Evolutionary conservation across 108 stramenopile genomes (phyloP).

Genomic region (Skeletonema marinoi): DNA sequence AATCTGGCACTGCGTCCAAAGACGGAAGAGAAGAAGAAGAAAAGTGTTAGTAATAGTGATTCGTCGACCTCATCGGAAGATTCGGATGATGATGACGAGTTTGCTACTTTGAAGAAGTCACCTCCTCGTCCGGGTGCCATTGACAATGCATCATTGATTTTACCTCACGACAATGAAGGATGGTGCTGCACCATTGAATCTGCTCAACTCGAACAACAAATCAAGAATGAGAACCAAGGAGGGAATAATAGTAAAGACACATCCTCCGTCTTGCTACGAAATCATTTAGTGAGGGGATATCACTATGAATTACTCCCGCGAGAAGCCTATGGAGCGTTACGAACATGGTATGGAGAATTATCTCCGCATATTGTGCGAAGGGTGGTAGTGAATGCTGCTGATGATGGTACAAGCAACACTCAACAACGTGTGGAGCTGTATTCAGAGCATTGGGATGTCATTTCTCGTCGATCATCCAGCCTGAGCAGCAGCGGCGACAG

Average conservation of each 20-base stretch:
- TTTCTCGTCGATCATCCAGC: not conserved
- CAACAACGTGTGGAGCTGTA: constrained; percentile 12
- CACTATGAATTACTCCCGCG: constrained; percentile 81
- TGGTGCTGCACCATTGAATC: constrained; percentile 6
- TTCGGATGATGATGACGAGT: constrained; percentile 37
- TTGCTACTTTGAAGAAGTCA: not conserved
- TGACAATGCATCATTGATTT: constrained; percentile 63
- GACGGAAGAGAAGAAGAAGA: constrained; percentile 16
- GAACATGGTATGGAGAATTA: constrained; percentile 75
- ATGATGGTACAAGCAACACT: not conserved
- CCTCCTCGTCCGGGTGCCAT: constrained; percentile 53
- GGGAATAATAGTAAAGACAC: not conserved
- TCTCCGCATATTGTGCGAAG: constrained; percentile 67
- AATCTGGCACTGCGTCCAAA: not conserved
- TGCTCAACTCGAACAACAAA: not conserved
- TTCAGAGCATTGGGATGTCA: constrained; percentile 16
- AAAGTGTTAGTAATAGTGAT: not conserved
- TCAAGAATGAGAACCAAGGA: not conserved
- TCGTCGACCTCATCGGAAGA: constrained; percentile 27
- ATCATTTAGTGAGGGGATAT: constrained; percentile 78
- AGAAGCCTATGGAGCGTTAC: constrained; percentile 73
- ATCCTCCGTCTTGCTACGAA: constrained; percentile 19
- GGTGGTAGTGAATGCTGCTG: not conserved
- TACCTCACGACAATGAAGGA: constrained; percentile 11
- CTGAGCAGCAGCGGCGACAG: not conserved